Percentiles rank a stretch among this genome's conserved stretches.
These are phyloP conservation scores for Rhizopogon vulgaris DNA, from an alignment of 768 basidiomycete genomes.

Conservation along the genomic window DNA sequence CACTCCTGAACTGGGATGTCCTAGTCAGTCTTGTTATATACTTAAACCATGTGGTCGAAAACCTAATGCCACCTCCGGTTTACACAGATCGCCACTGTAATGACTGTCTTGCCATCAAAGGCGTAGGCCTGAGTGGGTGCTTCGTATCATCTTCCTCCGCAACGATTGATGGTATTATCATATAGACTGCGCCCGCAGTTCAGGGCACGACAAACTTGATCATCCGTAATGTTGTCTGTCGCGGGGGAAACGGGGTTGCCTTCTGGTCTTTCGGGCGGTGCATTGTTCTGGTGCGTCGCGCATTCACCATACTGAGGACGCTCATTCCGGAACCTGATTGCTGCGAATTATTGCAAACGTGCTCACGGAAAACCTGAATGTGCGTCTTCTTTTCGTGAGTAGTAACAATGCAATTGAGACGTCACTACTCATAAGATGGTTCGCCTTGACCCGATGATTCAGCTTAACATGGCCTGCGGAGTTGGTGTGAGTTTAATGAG, in stretches of 20 bases:
- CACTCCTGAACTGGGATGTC: constrained; percentile 47
- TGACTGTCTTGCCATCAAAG: constrained; percentile 61
- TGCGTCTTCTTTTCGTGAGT: too few relatives aligned
- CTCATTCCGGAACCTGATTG: too few relatives aligned
- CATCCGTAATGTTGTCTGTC: constrained; percentile 22
- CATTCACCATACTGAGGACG: too few relatives aligned
- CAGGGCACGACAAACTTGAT: constrained; percentile 52
- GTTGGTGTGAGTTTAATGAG: too few relatives aligned
- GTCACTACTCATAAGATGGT: too few relatives aligned
- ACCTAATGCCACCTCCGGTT: neutral
- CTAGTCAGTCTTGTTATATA: constrained; percentile 7
- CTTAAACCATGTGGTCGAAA: neutral
- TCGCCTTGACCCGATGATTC: too few relatives aligned
- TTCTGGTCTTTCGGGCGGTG: constrained; percentile 59
- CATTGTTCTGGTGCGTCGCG: constrained; percentile 37
- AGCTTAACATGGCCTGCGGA: too few relatives aligned
- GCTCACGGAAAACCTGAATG: too few relatives aligned
- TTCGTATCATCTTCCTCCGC: neutral
- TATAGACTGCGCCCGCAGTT: neutral
- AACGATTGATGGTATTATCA: neutral
- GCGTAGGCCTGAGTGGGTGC: constrained; percentile 28
- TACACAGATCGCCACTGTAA: constrained; percentile 40
- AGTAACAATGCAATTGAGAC: too few relatives aligned
- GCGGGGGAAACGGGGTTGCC: constrained; percentile 56
- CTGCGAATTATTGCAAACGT: too few relatives aligned